Base-by-base conservation (phyloP, 2,329 filamentous ascomycete genomes). In the Ophiostoma quercus region DNA sequence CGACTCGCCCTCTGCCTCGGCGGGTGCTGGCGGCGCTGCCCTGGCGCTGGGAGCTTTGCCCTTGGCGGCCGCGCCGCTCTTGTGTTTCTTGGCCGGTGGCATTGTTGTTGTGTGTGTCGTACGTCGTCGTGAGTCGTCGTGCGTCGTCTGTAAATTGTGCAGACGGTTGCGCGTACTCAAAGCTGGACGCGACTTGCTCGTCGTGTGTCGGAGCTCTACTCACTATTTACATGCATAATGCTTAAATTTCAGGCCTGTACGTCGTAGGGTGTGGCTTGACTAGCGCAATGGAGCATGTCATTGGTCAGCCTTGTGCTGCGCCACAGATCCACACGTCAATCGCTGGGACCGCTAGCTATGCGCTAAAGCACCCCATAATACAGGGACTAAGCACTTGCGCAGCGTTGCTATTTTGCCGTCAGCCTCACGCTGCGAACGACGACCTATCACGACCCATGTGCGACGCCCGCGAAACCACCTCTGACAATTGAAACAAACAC, bases 1-100 rank as follows among this genome's bases (percentile, higher is more conserved):
- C 75, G 84, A 88, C 76, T 92, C 90, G 76, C 88, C 89, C 74
- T 91, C 88, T 72, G 92, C 78, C 75, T 90, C 90, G 74, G 88
- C 86, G 73, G 7, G 74, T 73, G 60, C 72, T 73, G n/a, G 76
- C 77, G 68, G 80, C 77, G 73, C 81, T 79, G 63, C 79, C 75
- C 75, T 79, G 79, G 71, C 62, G 34, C 32, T 34, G 34, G 37
- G 11, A 41, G 65, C 37, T 32, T 39, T 25, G 65, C 65, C 37
- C 25, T 47, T 66, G 65, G 81, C 77, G 73, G 80, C 80, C 71
- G 81, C 79, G 75, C 80, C 80, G 78, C 82, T 83, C 79, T 84
- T 87, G 73, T 84, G 82, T 77, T 85, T 82, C 79, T 88, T 88
- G 72, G 85, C 84, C 74, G 82, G 86, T 75, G 85, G 85, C 86